Conservation (phyloP, 1,139 yeast species). For the Candida dubliniensis region DNA sequence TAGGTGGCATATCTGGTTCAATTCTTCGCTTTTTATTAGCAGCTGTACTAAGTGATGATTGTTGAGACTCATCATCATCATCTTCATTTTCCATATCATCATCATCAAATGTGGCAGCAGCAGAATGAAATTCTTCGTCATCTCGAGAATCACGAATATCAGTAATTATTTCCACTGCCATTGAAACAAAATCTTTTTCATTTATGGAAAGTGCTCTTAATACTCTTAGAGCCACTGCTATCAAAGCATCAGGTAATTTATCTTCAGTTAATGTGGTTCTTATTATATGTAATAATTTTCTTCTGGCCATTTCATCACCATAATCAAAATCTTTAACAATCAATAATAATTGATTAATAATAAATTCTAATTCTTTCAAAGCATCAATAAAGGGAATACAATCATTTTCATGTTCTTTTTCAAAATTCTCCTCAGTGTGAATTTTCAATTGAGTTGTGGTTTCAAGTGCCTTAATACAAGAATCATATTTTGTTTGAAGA, state of each 20-base stretch:
- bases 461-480: background rate
- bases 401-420: slow-evolving; percentile 17
- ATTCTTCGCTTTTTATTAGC: slow-evolving; percentile 29
- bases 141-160: slow-evolving; percentile 73
- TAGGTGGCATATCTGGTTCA: slow-evolving; percentile 43
- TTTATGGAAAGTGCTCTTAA: slow-evolving; percentile 70
- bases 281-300: slow-evolving; percentile 73
- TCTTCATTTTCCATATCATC: slow-evolving; percentile 27
- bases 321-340: slow-evolving; percentile 77
- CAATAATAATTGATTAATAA: slow-evolving; percentile 69
- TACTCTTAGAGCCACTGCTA: slow-evolving; percentile 61
- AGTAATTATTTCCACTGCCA: slow-evolving; percentile 82
- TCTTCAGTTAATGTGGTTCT: slow-evolving; percentile 61
- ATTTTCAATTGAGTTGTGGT: slow-evolving; percentile 1
- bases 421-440: slow-evolving; percentile 10
- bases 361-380: slow-evolving; percentile 65
- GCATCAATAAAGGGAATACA: slow-evolving; percentile 28
- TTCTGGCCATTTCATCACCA: slow-evolving; percentile 89
- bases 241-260: slow-evolving; percentile 52
- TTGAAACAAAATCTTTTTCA: slow-evolving; percentile 81
- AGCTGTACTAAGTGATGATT: background rate
- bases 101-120: slow-evolving; percentile 40
- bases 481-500: slow-evolving; percentile 5
- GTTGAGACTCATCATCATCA: slow-evolving; percentile 18
- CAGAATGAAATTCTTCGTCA: slow-evolving; percentile 53